These are phyloP conservation scores for Guillardia theta DNA, from an alignment of 78 protist genomes.

Conservation along the genomic window DNA sequence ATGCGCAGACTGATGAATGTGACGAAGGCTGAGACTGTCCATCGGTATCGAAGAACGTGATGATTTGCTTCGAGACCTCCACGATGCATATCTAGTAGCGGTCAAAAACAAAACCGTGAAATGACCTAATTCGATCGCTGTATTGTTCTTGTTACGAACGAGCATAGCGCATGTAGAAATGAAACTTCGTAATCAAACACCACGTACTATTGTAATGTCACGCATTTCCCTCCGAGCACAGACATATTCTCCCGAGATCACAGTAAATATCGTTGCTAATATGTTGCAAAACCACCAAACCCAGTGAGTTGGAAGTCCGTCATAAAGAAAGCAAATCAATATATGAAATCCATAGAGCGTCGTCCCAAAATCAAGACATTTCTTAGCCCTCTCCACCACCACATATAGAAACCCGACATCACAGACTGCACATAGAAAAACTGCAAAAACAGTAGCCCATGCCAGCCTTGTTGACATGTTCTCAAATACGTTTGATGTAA, in stretches of 20 bases:
- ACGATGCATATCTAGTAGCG: too few relatives aligned
- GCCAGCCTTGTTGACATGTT: neutral
- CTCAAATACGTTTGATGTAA: neutral
- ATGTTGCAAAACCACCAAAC: neutral
- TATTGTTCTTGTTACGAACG: too few relatives aligned
- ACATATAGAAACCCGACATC: neutral
- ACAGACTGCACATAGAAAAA: neutral
- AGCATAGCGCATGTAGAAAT: too few relatives aligned
- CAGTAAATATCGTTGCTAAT: neutral
- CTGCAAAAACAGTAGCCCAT: neutral
- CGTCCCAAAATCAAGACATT: neutral
- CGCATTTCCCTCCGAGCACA: neutral
- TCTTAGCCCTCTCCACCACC: conserved; percentile 15
- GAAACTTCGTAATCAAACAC: too few relatives aligned
- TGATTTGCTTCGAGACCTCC: too few relatives aligned
- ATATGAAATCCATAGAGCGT: neutral
- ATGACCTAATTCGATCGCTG: too few relatives aligned
- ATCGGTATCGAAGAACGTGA: too few relatives aligned
- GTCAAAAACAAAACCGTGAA: too few relatives aligned
- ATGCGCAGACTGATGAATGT: too few relatives aligned
- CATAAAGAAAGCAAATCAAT: neutral
- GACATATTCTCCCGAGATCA: neutral
- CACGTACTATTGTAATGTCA: neutral
- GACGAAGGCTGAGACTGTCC: too few relatives aligned
- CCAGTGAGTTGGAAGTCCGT: neutral